phyloP scores from a whole-genome alignment of 306 rosid species.

The Lathyrus aphaca region DNA sequence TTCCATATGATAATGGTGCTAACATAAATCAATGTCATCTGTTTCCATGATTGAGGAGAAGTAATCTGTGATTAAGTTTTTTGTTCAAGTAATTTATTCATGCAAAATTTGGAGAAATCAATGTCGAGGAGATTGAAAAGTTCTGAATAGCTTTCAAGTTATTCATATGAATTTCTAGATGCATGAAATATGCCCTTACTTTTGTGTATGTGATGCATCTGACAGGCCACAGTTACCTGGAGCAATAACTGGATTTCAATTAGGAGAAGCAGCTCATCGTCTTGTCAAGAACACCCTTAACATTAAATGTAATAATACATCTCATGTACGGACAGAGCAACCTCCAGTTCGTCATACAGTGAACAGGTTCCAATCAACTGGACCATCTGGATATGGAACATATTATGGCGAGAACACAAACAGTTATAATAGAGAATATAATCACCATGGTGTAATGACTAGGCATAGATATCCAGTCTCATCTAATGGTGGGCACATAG shows the following conservation, averaged over 20 bases:
- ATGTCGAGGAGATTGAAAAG: not conserved
- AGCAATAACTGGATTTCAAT: conserved; percentile 74
- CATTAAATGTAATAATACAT: conserved; percentile 47
- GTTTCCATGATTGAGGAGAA: conserved; percentile 12
- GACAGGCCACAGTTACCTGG: conserved; percentile 80
- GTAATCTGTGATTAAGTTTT: not conserved
- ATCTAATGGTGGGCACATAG: conserved; percentile 57
- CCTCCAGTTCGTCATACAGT: conserved; percentile 49
- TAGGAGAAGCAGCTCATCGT: conserved; percentile 98
- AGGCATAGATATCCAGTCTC: conserved; percentile 48
- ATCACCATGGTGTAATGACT: conserved; percentile 52
- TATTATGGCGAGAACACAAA: conserved; percentile 63
- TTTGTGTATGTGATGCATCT: conserved; percentile 36
- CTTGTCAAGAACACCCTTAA: conserved; percentile 81
- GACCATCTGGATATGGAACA: conserved; percentile 70
- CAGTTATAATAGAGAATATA: conserved; percentile 49
- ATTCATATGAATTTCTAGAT: conserved; percentile 16
- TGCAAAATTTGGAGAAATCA: conserved; percentile 10
- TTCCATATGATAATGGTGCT: conserved; percentile 4
- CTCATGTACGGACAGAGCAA: conserved; percentile 65
- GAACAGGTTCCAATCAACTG: conserved; percentile 60
- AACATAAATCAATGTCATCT: conserved; percentile 5
- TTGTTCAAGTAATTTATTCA: conserved; percentile 10
- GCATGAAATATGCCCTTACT: conserved; percentile 27
- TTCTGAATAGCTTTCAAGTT: conserved; percentile 28